A percentile compares a stretch with the other conserved stretches of the same genome.
These are phyloP conservation scores for Astragalus glycyphyllos DNA, from an alignment of 306 rosid genomes.

Conservation along the genomic window DNA sequence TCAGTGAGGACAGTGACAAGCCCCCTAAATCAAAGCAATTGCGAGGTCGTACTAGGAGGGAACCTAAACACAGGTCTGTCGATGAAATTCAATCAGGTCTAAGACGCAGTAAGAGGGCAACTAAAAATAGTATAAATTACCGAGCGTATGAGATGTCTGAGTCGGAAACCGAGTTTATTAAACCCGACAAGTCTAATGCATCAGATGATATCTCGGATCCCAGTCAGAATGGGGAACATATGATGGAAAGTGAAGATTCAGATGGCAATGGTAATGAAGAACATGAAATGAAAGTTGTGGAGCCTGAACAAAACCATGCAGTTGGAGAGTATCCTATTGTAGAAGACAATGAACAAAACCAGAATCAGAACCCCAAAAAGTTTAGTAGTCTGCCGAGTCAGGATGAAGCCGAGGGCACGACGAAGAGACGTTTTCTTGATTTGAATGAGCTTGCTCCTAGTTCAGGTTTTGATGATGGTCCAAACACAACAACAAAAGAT, in stretches of 20 bases:
- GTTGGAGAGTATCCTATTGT: conserved; percentile 43
- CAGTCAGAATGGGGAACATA: conserved; percentile 72
- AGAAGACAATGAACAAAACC: conserved; percentile 36
- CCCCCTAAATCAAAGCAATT: conserved; percentile 68
- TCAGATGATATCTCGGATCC: conserved; percentile 62
- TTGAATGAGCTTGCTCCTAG: conserved; percentile 91
- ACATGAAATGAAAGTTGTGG: conserved; percentile 59
- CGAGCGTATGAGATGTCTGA: conserved; percentile 76
- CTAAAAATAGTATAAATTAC: conserved; percentile 74
- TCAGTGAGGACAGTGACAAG: conserved; percentile 82
- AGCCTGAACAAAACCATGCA: conserved; percentile 54
- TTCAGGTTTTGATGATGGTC: conserved; percentile 85
- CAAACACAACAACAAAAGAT: conserved; percentile 62
- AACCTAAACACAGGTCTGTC: conserved; percentile 72
- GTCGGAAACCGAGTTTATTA: conserved; percentile 75
- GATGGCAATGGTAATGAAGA: conserved; percentile 59
- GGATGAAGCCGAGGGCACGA: conserved; percentile 70
- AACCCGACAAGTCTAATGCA: conserved; percentile 62
- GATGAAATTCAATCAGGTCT: conserved; percentile 84
- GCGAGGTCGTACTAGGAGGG: conserved; percentile 80
- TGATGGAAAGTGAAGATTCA: conserved; percentile 77
- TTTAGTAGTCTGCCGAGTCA: conserved; percentile 58
- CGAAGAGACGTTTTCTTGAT: conserved; percentile 81
- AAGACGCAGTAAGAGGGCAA: conserved; percentile 95
- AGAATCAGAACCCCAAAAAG: conserved; percentile 56